Evolutionary conservation across 2,329 filamentous ascomycete species (phyloP).

Genomic region (Phialophora tarda): DNA sequence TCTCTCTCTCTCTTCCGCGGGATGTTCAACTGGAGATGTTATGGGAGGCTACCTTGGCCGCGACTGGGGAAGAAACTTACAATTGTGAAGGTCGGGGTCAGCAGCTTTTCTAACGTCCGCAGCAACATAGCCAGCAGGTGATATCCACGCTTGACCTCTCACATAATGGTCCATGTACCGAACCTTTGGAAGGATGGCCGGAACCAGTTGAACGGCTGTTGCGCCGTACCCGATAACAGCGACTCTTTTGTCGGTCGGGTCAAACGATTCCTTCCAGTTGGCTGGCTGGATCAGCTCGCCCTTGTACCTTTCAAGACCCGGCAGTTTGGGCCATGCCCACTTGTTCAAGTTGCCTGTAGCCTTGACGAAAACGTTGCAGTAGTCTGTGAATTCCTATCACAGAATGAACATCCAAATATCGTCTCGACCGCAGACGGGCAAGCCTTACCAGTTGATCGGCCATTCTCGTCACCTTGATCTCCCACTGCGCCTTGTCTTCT

Average conservation of each 20-base stretch:
- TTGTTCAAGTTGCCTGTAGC: conserved; percentile 62
- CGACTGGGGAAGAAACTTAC: not conserved
- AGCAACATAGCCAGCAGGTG: conserved; percentile 34
- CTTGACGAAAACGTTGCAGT: not conserved
- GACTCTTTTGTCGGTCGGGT: conserved; percentile 48
- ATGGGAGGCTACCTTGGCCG: too few species aligned
- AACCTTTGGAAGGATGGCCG: conserved; percentile 33
- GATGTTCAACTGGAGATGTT: conserved; percentile 12
- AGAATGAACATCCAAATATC: not conserved
- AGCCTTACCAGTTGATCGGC: conserved; percentile 2
- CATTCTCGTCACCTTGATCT: conserved; percentile 17
- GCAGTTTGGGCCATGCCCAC: conserved; percentile 48
- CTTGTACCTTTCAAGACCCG: conserved; percentile 39
- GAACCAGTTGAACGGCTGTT: conserved; percentile 28
- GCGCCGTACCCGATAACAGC: conserved; percentile 28
- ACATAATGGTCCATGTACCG: conserved; percentile 40
- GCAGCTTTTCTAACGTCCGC: not conserved
- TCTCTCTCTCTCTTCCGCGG: conserved; percentile 6
- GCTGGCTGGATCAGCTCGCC: conserved; percentile 42
- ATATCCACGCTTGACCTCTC: conserved; percentile 25
- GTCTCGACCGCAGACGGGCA: not conserved
- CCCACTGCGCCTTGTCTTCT: conserved; percentile 23
- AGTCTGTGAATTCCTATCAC: not conserved
- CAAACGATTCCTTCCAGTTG: conserved; percentile 58
- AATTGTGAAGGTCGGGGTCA: not conserved